Conservation (phyloP, 108 stramenopile species). For the Aurantiochytrium sp. region DNA sequence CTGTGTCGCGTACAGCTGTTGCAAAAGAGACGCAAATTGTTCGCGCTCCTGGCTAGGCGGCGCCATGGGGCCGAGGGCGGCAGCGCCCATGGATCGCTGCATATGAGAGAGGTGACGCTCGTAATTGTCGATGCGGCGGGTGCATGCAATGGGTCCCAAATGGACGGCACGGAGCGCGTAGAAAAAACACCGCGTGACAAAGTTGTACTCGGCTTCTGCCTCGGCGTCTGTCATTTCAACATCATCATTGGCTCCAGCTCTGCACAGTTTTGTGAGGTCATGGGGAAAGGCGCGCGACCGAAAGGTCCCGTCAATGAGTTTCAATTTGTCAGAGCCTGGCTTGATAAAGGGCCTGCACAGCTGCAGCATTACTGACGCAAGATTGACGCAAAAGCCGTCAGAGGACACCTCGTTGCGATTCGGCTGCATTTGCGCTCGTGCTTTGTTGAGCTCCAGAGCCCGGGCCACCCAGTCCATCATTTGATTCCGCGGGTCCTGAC, state of each 20-base stretch:
- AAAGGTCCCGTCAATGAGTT: background rate
- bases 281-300: background rate
- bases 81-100: conserved; percentile 22
- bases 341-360: background rate
- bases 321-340: background rate
- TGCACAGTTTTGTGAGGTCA: background rate
- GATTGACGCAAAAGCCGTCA: background rate
- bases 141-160: conserved; percentile 25
- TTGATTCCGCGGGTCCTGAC: background rate
- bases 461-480: background rate
- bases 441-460: background rate
- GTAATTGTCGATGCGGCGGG: conserved; percentile 21
- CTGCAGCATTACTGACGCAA: background rate
- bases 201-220: conserved; percentile 32
- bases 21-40: conserved; percentile 18
- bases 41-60: conserved; percentile 4
- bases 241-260: background rate
- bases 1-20: conserved; percentile 68
- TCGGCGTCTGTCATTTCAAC: background rate
- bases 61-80: conserved; percentile 10
- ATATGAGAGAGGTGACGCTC: conserved; percentile 24
- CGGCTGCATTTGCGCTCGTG: conserved; percentile 1
- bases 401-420: background rate
- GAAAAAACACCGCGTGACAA: conserved; percentile 46
- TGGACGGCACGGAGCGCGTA: conserved; percentile 40